Evolutionary conservation across 108 stramenopile genomes (phyloP).

Genomic region (Skeletonema marinoi): DNA sequence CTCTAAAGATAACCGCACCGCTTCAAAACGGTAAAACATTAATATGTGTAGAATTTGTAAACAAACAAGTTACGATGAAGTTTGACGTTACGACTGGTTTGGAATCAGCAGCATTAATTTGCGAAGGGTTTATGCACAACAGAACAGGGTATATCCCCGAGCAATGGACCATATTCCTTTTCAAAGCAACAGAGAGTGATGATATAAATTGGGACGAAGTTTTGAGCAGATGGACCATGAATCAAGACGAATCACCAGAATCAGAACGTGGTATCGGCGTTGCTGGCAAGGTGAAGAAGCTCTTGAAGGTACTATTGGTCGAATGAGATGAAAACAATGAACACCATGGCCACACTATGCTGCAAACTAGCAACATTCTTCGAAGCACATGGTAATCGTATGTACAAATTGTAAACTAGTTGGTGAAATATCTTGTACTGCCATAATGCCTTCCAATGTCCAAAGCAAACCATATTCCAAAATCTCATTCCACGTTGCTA

Average conservation of each 20-base stretch:
- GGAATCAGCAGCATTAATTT: neutral
- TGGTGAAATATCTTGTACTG: neutral
- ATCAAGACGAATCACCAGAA: neutral
- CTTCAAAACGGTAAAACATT: neutral
- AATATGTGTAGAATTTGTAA: neutral
- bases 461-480: neutral
- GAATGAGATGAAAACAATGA: neutral
- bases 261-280: neutral
- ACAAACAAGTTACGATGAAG: neutral
- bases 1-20: neutral
- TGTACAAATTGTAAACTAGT: neutral
- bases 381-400: too few species aligned
- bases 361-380: neutral
- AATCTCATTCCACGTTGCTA: neutral
- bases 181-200: neutral
- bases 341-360: neutral
- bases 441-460: neutral
- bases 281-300: neutral
- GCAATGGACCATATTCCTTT: neutral
- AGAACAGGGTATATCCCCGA: neutral
- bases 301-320: neutral
- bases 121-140: neutral
- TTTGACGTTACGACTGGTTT: neutral
- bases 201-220: neutral
- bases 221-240: neutral